Base-by-base conservation (phyloP, 306 rosid genomes). In the Vicia faba region DNA sequence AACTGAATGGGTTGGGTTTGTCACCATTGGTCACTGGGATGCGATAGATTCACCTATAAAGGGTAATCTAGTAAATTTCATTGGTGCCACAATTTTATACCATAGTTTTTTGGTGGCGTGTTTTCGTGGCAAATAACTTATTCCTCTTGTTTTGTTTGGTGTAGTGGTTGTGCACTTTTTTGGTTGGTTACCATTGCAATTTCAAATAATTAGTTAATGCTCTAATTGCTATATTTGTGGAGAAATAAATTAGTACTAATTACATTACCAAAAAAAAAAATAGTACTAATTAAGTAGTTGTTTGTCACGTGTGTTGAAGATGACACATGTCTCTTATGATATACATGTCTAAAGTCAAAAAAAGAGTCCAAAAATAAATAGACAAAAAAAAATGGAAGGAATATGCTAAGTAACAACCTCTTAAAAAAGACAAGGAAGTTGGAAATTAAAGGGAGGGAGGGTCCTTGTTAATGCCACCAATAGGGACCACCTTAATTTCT, bases 71-170 rank as follows among this genome's bases (percentile, higher is more conserved):
- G 95, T 80, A 61, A 80, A 51, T 56, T 70, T 0, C 0, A 45
- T 61, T 61, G 18, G 48, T 2, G 64, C 18, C 63, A 44, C 46
- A 23, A 35, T 23, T 15, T 83, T 46, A 59, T 74, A 41, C 49
- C 66, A 64, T 54, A 68, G 67, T 78, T 77, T 67, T 79, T 77
- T 31, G 92, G 83, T 91, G 80, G 92, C 96, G 89, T 88, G 92
- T 81, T 79, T 80, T 87, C 68, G 87, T 86, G 91, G 96, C 86
- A 76, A 49, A 18, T 16, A 65, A 53, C 74, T 50, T 7, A 70
- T 72, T 78, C 20, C 8, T 80, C 81, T 33, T 6, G 38, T 33
- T 33, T 33, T 6, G 38, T 66, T 57, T 74, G 79, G 85, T 76
- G 87, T 74, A 65, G 89, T 81, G 78, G 80, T 79, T 82, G 78